Base-by-base conservation (phyloP, 441 rosid species). In the Capsella rubella region DNA sequence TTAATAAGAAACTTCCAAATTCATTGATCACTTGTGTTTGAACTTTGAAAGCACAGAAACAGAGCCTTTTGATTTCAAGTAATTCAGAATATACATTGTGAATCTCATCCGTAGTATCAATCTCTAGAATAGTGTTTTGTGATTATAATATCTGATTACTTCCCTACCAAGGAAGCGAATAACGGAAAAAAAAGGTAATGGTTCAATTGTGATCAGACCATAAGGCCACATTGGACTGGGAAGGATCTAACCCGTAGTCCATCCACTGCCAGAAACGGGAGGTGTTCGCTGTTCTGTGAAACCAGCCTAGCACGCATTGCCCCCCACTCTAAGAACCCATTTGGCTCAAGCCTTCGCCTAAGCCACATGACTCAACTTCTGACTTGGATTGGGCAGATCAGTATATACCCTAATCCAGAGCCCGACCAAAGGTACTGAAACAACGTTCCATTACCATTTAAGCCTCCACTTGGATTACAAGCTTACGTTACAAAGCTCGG, bases 381-480 rank as follows among this genome's bases (percentile, higher is more conserved):
- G 8, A 39, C 67, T 43, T 50, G 6, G 28, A 50, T 45, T 4
- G 67, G 53, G 52, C 54, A 39, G 1, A 40, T 46, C 27, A 7
- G 54, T 63, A 12, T n/a, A 27, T 12, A 21, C 25, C 25, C 25
- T 21, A 1, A 21, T 21, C 39, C 27, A 8, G 8, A 45, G 11
- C 53, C 27, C 67, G 2, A n/a, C 53, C 14, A 5, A 27, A 9
- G n/a, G 25, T 1, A 21, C 25, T 21, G 16, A 49, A 1, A 8
- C 69, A 21, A 34, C 53, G 53, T 62, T 11, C 53, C 37, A 28
- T 28, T 10, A 10, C 42, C 40, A 0, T 14, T 1, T 6, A 2
- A 4, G 68, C 68, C 42, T 39, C 35, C 55, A 16, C 43, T 31
- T 1, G 68, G 68, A 47, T 46, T 49, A 64, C 45, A 64, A 64